These are phyloP conservation scores for Trematosphaeria pertusa DNA, from an alignment of 2,329 filamentous ascomycete genomes.

Conservation along the genomic window DNA sequence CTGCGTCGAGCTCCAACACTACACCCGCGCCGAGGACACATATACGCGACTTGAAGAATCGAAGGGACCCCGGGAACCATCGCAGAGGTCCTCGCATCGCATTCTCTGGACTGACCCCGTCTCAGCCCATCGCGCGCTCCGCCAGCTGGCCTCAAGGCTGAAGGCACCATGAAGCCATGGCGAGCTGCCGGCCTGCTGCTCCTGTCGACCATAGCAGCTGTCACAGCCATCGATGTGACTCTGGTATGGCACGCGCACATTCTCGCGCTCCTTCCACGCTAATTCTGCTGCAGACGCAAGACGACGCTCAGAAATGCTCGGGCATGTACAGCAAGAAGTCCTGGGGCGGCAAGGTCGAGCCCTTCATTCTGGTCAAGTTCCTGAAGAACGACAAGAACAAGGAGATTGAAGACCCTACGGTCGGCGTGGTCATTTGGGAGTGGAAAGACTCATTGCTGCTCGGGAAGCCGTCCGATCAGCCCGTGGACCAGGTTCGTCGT, in stretches of 20 bases:
- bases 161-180: constrained; percentile 43
- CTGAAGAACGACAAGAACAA: constrained; percentile 62
- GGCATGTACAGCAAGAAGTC: constrained; percentile 93
- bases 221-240: constrained; percentile 46
- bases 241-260: constrained; percentile 30
- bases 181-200: constrained; percentile 42
- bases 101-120: neutral
- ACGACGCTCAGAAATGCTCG: constrained; percentile 81
- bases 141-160: constrained; percentile 40
- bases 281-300: constrained; percentile 68
- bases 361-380: constrained; percentile 88
- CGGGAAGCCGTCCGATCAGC: constrained; percentile 62
- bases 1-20: constrained; percentile 14
- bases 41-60: no score
- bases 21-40: constrained; percentile 3
- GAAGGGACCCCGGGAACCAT: no score
- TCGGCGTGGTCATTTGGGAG: constrained; percentile 90
- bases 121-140: constrained; percentile 22
- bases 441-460: constrained; percentile 86
- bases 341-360: constrained; percentile 88
- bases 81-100: constrained; percentile 4
- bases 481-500: constrained; percentile 34
- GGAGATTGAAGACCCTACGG: constrained; percentile 72
- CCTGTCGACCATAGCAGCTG: constrained; percentile 39
- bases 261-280: constrained; percentile 1